Evolutionary conservation across 306 rosid species (phyloP), one percentile per base, ranked within the genome.

Genomic region (Cucumis hystrix): DNA sequence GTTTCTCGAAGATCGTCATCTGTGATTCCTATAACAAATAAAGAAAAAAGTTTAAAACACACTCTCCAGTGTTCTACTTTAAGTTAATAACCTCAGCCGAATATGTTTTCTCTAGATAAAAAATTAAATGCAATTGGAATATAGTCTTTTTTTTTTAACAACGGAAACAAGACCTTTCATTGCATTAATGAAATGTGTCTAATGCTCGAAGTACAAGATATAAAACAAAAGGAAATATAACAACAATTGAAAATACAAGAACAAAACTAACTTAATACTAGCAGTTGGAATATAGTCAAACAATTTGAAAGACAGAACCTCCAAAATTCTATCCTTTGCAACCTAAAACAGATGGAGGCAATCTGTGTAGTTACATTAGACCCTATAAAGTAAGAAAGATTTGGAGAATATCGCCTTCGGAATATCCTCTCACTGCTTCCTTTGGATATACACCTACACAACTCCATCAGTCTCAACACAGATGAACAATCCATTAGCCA

Each of bases 1-100:
- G 93, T 92, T 88, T 95, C 99, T 72, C 97, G 91, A 74, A 95
- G 91, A 74, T 92, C 99, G 75, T 92, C 99, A 63, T 95, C 97
- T 71, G 89, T 83, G 81, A 92, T 76, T 39, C 97, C 99, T 95
- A 75, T 5, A 77, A 21, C 30, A 28, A 47, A 62, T 13, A 11
- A 77, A 49, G 49, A 37, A 64, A 8, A 57, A 75, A 57, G 55
- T 41, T 40, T 7, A 75, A 56, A 21, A 72, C 25, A 4, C 25
- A 16, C 41, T 49, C 23, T 17, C 41, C 45, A 25, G 17, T 70
- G 72, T 43, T 70, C 21, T 70, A 70, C 40, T 47, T 47, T 28
- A 6, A 30, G 16, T 63, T 33, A 63, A 63, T 21, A 15, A 69
- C 14, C 39, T 43, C 39, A 11, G 47, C 10, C 57, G 13, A 39